phyloP scores from a whole-genome alignment of 2,329 filamentous ascomycete genomes.

The Fusarium verticillioides region DNA sequence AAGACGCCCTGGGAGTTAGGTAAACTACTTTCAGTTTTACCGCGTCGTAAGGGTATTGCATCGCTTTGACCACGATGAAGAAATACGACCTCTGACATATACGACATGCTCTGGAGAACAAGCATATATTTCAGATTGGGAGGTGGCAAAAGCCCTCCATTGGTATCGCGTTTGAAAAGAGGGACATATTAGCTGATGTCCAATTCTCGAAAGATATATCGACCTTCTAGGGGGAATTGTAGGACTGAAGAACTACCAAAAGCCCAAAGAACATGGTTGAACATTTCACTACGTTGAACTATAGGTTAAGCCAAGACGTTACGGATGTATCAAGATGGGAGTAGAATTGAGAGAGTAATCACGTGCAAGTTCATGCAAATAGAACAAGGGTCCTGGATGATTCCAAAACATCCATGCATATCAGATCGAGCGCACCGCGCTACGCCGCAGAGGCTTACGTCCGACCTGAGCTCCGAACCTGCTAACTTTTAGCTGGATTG shows the following conservation, averaged over 20 bases:
- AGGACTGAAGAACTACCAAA: not conserved
- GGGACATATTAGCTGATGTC: not conserved
- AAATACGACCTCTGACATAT: not conserved
- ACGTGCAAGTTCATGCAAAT: not conserved
- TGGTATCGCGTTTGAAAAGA: not conserved
- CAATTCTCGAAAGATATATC: not conserved
- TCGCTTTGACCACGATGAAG: not conserved
- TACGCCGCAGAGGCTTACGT: not conserved
- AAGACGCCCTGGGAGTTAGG: too few species aligned
- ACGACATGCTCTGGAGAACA: not conserved
- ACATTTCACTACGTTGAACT: not conserved
- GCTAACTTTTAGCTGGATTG: not conserved
- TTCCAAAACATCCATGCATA: conserved; percentile 3
- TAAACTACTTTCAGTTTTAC: not conserved
- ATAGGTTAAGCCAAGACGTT: not conserved
- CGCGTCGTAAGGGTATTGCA: not conserved
- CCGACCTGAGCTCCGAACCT: not conserved
- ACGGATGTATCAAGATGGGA: not conserved
- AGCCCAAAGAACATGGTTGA: not conserved
- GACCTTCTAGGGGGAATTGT: not conserved
- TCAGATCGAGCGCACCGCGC: not conserved
- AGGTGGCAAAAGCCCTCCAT: not conserved
- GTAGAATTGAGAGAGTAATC: not conserved
- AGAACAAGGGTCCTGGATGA: not conserved
- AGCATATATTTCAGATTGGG: not conserved